Conservation (phyloP, 2,329 filamentous ascomycete species). For the Leptoxyphium fumago region DNA sequence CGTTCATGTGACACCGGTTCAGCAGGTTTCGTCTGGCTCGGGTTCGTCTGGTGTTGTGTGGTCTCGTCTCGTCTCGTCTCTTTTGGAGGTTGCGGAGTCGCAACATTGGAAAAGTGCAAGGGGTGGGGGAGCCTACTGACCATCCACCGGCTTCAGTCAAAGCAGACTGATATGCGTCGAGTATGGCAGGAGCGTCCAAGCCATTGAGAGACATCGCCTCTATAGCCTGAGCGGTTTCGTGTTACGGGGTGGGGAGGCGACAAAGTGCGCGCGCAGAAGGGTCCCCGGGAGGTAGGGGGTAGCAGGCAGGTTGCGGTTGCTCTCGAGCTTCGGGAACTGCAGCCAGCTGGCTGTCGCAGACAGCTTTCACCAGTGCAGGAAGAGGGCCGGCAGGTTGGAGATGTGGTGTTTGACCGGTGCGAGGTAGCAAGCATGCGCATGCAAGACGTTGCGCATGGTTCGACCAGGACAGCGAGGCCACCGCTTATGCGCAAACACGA, state of each 20-base stretch:
- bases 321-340: too few species aligned
- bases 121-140: slow-evolving; percentile 40
- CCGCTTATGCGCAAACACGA: too few species aligned
- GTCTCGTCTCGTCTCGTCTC: too few species aligned
- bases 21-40: too few species aligned
- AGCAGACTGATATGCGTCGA: slow-evolving; percentile 71
- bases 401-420: background rate
- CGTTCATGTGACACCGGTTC: too few species aligned
- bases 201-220: slow-evolving; percentile 83
- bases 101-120: background rate
- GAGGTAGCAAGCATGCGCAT: background rate
- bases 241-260: too few species aligned
- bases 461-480: background rate
- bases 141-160: slow-evolving; percentile 81
- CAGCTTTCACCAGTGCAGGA: background rate
- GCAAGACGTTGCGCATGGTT: background rate
- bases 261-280: too few species aligned
- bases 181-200: slow-evolving; percentile 64
- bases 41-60: too few species aligned
- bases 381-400: background rate
- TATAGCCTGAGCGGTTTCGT: background rate
- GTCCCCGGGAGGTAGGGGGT: too few species aligned
- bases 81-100: background rate
- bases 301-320: too few species aligned
- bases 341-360: too few species aligned